phyloP scores from a whole-genome alignment of 371 early-diverging fungal species.

The Mucor saturninus region DNA sequence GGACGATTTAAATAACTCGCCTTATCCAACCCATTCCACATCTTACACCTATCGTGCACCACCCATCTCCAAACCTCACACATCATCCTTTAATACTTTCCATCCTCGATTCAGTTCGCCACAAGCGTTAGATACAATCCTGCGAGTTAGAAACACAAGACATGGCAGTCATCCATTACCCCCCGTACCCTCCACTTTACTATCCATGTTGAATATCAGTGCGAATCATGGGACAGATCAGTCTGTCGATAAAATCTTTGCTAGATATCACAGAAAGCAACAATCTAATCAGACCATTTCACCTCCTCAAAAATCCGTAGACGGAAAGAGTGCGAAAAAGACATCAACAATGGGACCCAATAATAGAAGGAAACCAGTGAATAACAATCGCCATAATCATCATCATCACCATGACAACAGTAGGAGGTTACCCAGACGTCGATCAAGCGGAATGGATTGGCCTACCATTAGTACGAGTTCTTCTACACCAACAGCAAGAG shows the following conservation, averaged over 20 bases:
- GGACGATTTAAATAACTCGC: slow-evolving; percentile 2
- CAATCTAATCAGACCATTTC: background rate
- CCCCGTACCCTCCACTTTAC: slow-evolving; percentile 23
- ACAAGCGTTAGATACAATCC: slow-evolving; percentile 28
- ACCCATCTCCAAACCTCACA: slow-evolving; percentile 5
- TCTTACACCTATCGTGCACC: slow-evolving; percentile 16
- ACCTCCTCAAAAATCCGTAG: background rate
- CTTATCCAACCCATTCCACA: slow-evolving; percentile 2
- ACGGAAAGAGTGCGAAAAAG: slow-evolving; percentile 5
- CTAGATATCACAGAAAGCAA: slow-evolving; percentile 26
- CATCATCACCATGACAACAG: slow-evolving; percentile 6
- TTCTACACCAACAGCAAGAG: background rate
- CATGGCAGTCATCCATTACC: slow-evolving; percentile 34
- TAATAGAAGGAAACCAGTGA: slow-evolving; percentile 1
- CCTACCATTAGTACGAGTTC: slow-evolving; percentile 18
- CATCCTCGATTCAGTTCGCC: slow-evolving; percentile 32
- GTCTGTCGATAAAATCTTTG: slow-evolving; percentile 32
- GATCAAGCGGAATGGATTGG: slow-evolving; percentile 27
- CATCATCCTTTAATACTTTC: slow-evolving; percentile 6
- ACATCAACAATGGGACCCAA: background rate
- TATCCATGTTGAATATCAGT: slow-evolving; percentile 22
- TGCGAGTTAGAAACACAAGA: slow-evolving; percentile 25
- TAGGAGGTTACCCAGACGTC: slow-evolving; percentile 6
- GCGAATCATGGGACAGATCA: slow-evolving; percentile 18
- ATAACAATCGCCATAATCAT: background rate